Evolutionary conservation across 352 stramenopile genomes (phyloP).

Genomic region (Pythium aquatile): DNA sequence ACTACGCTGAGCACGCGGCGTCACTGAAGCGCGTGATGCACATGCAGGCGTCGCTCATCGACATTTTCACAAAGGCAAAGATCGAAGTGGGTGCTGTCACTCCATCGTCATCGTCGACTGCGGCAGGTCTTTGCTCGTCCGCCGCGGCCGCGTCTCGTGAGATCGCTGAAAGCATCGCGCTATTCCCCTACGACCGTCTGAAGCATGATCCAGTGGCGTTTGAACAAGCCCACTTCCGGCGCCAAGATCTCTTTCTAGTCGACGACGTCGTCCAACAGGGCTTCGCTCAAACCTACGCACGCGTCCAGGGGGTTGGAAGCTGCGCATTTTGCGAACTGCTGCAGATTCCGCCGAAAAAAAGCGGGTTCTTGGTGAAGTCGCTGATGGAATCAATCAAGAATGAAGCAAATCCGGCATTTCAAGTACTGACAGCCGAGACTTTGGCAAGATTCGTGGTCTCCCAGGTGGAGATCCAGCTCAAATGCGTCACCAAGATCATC

Average conservation of each 20-base stretch:
- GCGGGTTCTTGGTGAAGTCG: slow-evolving; percentile 73
- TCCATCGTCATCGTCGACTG: background rate
- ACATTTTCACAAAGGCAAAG: slow-evolving; percentile 41
- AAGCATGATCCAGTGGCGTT: slow-evolving; percentile 35
- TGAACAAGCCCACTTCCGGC: slow-evolving; percentile 71
- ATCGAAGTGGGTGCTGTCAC: slow-evolving; percentile 14
- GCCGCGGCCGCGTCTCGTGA: slow-evolving; percentile 43
- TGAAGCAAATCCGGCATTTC: slow-evolving; percentile 48
- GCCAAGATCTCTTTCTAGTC: slow-evolving; percentile 78
- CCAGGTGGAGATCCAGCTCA: slow-evolving; percentile 51
- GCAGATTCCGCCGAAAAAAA: slow-evolving; percentile 59
- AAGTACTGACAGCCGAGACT: slow-evolving; percentile 40
- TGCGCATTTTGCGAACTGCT: slow-evolving; percentile 56
- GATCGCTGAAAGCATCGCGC: slow-evolving; percentile 59
- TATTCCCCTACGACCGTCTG: slow-evolving; percentile 53
- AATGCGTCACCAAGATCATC: slow-evolving; percentile 78
- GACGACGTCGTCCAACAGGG: slow-evolving; percentile 67
- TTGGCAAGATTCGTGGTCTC: slow-evolving; percentile 59
- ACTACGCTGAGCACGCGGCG: slow-evolving; percentile 55
- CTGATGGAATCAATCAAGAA: slow-evolving; percentile 80
- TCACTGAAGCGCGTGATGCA: slow-evolving; percentile 45
- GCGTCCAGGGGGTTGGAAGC: slow-evolving; percentile 64
- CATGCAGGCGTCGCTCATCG: slow-evolving; percentile 56
- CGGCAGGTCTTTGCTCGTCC: slow-evolving; percentile 18
- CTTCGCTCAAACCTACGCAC: slow-evolving; percentile 47